Conservation (phyloP, 345 rosid species). For the Populus pruinosa region DNA sequence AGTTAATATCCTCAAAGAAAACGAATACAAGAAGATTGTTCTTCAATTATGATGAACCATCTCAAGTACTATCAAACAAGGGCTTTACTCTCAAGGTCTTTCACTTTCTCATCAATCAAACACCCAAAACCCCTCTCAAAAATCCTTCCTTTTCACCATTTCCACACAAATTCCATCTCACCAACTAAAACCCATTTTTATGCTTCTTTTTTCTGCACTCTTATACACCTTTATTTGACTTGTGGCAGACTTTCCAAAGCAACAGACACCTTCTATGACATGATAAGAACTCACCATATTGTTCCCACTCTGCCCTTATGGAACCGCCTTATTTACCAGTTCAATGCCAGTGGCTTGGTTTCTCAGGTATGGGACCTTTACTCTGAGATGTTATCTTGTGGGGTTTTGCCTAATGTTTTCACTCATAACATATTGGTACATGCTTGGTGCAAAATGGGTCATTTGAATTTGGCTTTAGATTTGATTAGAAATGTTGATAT, state of each 20-base stretch:
- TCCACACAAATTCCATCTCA: conserved; percentile 7
- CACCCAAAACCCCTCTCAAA: not conserved
- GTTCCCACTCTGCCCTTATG: conserved; percentile 49
- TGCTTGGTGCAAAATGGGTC: conserved; percentile 73
- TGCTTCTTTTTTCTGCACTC: conserved; percentile 66
- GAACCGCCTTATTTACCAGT: conserved; percentile 54
- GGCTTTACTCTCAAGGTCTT: not conserved
- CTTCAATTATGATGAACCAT: conserved; percentile 8
- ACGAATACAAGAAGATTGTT: not conserved
- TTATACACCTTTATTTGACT: conserved; percentile 58
- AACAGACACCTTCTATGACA: conserved; percentile 47
- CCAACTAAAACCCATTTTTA: conserved; percentile 26
- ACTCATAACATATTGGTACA: conserved; percentile 71
- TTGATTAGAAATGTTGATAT: conserved; percentile 45
- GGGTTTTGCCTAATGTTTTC: conserved; percentile 55
- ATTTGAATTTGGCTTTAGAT: conserved; percentile 47
- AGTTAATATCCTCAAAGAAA: not conserved
- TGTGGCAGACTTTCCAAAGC: conserved; percentile 62
- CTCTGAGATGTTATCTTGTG: conserved; percentile 62
- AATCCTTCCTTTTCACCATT: not conserved
- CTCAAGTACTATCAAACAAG: conserved; percentile 2
- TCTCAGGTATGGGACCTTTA: conserved; percentile 66
- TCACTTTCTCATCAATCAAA: conserved; percentile 8
- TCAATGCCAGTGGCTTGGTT: conserved; percentile 58
- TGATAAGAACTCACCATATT: conserved; percentile 46